Conservation (phyloP, 2,329 filamentous ascomycete species). For the Calonectria fujianensis region DNA sequence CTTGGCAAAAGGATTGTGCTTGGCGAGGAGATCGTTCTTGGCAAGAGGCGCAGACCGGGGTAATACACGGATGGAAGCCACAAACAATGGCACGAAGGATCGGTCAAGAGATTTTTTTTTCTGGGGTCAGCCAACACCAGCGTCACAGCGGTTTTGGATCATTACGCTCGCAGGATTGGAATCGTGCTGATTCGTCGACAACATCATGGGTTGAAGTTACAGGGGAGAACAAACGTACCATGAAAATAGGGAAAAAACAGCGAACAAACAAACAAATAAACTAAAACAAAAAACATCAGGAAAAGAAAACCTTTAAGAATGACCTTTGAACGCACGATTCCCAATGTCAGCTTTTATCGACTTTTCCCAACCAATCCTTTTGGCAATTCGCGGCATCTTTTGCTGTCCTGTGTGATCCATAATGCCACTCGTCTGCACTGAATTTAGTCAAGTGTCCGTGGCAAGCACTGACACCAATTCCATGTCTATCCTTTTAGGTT, state of each 20-base stretch:
- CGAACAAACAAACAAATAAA: not conserved
- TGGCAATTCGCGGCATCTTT: not conserved
- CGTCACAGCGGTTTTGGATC: not conserved
- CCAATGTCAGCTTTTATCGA: not conserved
- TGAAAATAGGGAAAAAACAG: not conserved
- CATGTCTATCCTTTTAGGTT: not conserved
- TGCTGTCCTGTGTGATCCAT: not conserved
- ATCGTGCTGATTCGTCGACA: not conserved
- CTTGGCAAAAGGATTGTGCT: slow-evolving; percentile 8
- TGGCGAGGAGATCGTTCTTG: slow-evolving; percentile 3
- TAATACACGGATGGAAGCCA: not conserved
- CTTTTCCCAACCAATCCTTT: not conserved
- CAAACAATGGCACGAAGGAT: not conserved
- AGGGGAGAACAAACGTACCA: not conserved
- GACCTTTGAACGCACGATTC: not conserved
- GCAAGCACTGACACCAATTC: not conserved
- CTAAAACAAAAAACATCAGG: not conserved
- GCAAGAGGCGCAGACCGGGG: slow-evolving; percentile 6
- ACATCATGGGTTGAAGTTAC: not conserved
- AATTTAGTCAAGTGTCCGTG: not conserved
- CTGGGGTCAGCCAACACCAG: not conserved
- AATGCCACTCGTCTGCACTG: not conserved
- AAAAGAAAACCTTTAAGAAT: not conserved
- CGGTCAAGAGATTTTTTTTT: not conserved
- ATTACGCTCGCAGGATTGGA: not conserved